Conservation (phyloP, 192 early-diverging fungal genomes). For the Chytriomyces sp. region DNA sequence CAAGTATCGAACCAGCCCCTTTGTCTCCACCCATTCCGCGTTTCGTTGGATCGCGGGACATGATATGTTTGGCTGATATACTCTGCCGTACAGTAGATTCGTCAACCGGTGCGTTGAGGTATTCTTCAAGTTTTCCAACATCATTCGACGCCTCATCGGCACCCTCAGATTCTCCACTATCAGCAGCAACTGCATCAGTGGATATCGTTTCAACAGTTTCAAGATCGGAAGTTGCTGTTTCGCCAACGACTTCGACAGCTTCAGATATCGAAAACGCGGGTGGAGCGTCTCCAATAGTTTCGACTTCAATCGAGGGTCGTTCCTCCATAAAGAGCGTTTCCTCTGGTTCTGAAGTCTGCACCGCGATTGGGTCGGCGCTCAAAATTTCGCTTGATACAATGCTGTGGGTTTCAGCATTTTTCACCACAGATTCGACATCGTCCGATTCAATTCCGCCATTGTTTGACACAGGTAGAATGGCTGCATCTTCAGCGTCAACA, state of each 20-base stretch:
- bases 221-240: not conserved
- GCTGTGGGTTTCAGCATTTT: not conserved
- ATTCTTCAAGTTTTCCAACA: slow-evolving; percentile 38
- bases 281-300: not conserved
- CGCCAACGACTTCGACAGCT: not conserved
- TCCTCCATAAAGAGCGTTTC: not conserved
- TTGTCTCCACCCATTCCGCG: not conserved
- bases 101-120: slow-evolving; percentile 36
- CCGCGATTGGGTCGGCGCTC: too few relatives aligned
- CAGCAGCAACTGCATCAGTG: not conserved
- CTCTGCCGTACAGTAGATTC: slow-evolving; percentile 39
- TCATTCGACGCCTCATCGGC: not conserved
- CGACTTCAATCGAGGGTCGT: not conserved
- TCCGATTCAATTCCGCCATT: not conserved
- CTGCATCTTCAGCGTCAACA: not conserved
- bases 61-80: slow-evolving; percentile 40
- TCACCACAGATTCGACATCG: not conserved
- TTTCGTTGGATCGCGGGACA: slow-evolving; percentile 13
- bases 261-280: not conserved
- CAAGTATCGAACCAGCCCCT: not conserved
- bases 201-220: not conserved
- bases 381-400: too few relatives aligned
- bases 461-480: not conserved
- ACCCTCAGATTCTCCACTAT: not conserved
- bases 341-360: not conserved